Evolutionary conservation across 2,329 filamentous ascomycete species (phyloP).

Genomic region (Xylariales sp.): DNA sequence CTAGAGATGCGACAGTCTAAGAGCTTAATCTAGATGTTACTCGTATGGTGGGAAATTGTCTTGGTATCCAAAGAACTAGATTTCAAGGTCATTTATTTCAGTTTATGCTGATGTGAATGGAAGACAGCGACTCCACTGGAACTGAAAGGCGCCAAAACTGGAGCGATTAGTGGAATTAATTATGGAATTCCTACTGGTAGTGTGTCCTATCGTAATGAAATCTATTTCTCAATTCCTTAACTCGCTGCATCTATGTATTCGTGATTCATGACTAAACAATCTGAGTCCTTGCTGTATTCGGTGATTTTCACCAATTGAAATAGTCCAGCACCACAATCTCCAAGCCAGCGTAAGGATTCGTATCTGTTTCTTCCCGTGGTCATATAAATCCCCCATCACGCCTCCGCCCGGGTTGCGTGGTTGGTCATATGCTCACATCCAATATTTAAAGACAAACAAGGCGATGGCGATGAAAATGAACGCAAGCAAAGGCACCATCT

Average conservation of each 20-base stretch:
- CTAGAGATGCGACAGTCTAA: too few relatives aligned
- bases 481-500: background rate
- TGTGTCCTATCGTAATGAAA: background rate
- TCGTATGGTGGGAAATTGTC: too few relatives aligned
- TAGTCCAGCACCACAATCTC: background rate
- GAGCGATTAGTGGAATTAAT: background rate
- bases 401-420: background rate
- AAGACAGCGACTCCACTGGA: background rate
- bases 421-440: background rate
- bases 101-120: too few relatives aligned
- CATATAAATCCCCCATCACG: background rate
- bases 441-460: background rate
- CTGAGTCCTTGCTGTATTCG: background rate
- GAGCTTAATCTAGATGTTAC: too few relatives aligned
- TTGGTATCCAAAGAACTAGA: too few relatives aligned
- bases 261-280: background rate
- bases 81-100: too few relatives aligned
- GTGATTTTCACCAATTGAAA: background rate
- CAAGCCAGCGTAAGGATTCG: background rate
- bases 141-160: background rate
- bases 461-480: background rate
- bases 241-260: too few relatives aligned
- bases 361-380: background rate
- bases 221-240: background rate
- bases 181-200: background rate